Evolutionary conservation across 2,329 filamentous ascomycete species (phyloP).

Genomic region (Pseudocercospora pini-densiflorae): DNA sequence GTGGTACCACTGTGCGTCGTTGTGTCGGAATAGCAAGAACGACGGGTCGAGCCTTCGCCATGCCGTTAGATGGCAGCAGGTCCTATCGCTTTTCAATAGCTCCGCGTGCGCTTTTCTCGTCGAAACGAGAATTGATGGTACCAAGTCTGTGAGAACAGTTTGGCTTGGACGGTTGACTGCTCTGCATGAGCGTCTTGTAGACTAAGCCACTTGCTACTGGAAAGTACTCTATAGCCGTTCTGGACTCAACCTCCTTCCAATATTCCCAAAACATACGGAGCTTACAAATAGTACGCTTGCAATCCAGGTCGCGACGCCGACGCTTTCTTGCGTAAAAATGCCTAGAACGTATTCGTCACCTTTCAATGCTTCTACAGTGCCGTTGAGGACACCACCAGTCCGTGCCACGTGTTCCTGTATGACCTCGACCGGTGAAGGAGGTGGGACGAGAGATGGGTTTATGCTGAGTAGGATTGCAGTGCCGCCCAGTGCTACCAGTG

Average conservation of each 20-base stretch:
- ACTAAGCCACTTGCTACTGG: background rate
- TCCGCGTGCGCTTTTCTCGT: no score
- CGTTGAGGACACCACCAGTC: slow-evolving; percentile 27
- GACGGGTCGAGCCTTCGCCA: no score
- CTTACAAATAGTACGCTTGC: slow-evolving; percentile 93
- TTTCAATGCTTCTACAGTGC: slow-evolving; percentile 20
- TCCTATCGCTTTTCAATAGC: no score
- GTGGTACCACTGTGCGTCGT: no score
- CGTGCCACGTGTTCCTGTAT: slow-evolving; percentile 28
- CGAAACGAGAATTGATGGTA: no score
- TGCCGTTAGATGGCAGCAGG: no score
- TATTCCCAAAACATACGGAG: slow-evolving; percentile 94
- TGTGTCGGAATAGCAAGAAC: no score
- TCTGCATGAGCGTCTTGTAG: background rate
- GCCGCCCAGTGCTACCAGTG: slow-evolving; percentile 72
- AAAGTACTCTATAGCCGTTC: slow-evolving; percentile 44
- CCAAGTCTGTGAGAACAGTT: no score
- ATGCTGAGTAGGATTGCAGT: slow-evolving; percentile 75
- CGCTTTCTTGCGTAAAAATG: slow-evolving; percentile 63
- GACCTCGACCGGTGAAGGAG: slow-evolving; percentile 57
- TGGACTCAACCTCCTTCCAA: slow-evolving; percentile 71
- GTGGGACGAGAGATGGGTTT: slow-evolving; percentile 77
- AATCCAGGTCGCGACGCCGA: slow-evolving; percentile 84
- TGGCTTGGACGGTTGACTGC: no score
- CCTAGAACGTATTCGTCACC: slow-evolving; percentile 44